Percentiles rank a stretch among this genome's conserved stretches.
Conservation (phyloP, 225 moss, liverwort and hornwort genomes). For the Sphagnum tenellum region DNA sequence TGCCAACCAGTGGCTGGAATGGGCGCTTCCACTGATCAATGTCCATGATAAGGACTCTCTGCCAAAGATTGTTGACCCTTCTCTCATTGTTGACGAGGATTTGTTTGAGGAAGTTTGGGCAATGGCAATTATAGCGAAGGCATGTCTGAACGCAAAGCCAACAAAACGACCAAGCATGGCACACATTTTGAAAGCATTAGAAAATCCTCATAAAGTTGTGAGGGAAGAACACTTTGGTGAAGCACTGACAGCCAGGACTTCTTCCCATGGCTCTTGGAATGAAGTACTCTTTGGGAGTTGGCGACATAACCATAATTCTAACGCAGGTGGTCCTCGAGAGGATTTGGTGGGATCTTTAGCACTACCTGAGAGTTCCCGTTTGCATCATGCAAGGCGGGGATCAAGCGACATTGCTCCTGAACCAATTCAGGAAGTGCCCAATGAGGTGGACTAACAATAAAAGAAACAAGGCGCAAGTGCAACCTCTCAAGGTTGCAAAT, state of each 20-base stretch:
- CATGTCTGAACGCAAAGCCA: constrained; percentile 71
- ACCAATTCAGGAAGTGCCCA: constrained; percentile 36
- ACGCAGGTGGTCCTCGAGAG: constrained; percentile 20
- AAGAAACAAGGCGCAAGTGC: background rate
- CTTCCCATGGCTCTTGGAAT: constrained; percentile 86
- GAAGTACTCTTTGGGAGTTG: constrained; percentile 82
- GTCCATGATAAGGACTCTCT: constrained; percentile 81
- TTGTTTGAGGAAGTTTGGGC: constrained; percentile 97
- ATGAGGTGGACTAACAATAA: constrained; percentile 29
- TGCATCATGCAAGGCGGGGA: constrained; percentile 31
- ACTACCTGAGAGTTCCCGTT: constrained; percentile 31
- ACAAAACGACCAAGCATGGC: constrained; percentile 93
- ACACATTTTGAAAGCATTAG: constrained; percentile 86
- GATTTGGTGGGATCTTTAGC: constrained; percentile 23
- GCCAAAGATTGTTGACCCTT: constrained; percentile 72
- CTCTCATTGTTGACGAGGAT: constrained; percentile 90
- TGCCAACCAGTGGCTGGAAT: constrained; percentile 83
- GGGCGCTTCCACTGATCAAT: constrained; percentile 90
- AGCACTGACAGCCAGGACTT: constrained; percentile 52
- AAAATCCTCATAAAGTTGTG: constrained; percentile 89
- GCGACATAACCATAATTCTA: constrained; percentile 41
- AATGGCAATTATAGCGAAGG: constrained; percentile 93
- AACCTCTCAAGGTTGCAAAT: no score
- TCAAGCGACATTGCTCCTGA: constrained; percentile 32
- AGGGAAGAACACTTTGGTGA: constrained; percentile 84